Evolutionary conservation across 805 yeast genomes (phyloP).

Genomic region (Candida piceae): DNA sequence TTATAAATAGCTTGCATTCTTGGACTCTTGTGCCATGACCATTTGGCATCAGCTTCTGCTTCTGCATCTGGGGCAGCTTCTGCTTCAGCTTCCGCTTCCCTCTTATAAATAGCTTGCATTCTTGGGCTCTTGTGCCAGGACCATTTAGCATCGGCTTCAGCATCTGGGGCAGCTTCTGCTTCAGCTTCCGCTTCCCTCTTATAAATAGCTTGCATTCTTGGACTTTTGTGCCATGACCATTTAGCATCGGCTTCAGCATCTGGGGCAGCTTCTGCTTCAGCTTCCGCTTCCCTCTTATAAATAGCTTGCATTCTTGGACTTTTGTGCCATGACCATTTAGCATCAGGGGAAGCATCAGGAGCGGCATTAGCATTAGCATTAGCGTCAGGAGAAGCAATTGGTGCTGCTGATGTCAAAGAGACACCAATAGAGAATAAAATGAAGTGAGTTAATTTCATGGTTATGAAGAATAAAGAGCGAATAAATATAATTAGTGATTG

Average conservation of each 20-base stretch:
- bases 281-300: constrained; percentile 10
- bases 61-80: constrained; percentile 8
- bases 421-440: constrained; percentile 7
- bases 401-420: no score
- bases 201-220: constrained; percentile 7
- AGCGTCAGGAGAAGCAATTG: constrained; percentile 8
- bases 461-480: no score
- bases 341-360: constrained; percentile 19
- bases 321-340: constrained; percentile 5
- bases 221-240: constrained; percentile 5
- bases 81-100: constrained; percentile 28
- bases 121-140: constrained; percentile 5
- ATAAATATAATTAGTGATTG: no score
- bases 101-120: constrained; percentile 19
- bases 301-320: constrained; percentile 6
- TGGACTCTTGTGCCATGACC: constrained; percentile 9
- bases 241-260: constrained; percentile 15
- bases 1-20: constrained; percentile 7
- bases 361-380: constrained; percentile 13
- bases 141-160: constrained; percentile 8
- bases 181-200: constrained; percentile 18
- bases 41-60: constrained; percentile 2
- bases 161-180: constrained; percentile 8
- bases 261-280: constrained; percentile 8
- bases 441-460: constrained; percentile 15